Percentiles rank a stretch among this genome's conserved stretches.
Evolutionary conservation across 495 filamentous ascomycete species (phyloP).

Genomic region (Aspergillus homomorphus): DNA sequence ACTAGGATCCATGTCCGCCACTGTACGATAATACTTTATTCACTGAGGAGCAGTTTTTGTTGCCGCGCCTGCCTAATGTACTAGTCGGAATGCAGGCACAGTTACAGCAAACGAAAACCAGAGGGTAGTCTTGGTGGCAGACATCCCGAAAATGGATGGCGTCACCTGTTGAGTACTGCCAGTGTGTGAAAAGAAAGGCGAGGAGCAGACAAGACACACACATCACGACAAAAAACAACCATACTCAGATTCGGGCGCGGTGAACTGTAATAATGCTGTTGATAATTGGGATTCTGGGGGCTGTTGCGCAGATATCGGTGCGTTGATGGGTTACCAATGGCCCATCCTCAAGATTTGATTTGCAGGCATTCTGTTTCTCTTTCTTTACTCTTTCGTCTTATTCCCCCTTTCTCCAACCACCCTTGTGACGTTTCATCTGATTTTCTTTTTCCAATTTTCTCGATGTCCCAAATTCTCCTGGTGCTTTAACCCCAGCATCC

Average conservation of each 20-base stretch:
- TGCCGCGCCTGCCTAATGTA: conserved; percentile 32
- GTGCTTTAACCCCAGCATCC: conserved; percentile 11
- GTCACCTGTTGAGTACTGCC: conserved; percentile 1
- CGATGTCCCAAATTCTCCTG: not conserved
- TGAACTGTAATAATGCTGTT: conserved; percentile 22
- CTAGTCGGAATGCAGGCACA: conserved; percentile 27
- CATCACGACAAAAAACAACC: conserved; percentile 11
- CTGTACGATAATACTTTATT: conserved; percentile 47
- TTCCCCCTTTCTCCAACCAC: conserved; percentile 18
- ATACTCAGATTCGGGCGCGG: conserved; percentile 17
- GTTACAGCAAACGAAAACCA: conserved; percentile 13
- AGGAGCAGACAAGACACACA: conserved; percentile 13
- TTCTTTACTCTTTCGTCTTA: conserved; percentile 20
- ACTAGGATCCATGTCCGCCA: conserved; percentile 39
- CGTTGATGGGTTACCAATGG: conserved; percentile 8
- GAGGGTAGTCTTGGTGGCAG: conserved; percentile 7
- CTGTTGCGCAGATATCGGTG: conserved; percentile 13
- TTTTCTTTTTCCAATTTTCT: conserved; percentile 15
- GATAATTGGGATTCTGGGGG: conserved; percentile 10
- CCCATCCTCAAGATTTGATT: conserved; percentile 2
- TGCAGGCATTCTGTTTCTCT: conserved; percentile 22
- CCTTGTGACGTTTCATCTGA: conserved; percentile 15
- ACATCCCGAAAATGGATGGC: conserved; percentile 5
- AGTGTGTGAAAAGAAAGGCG: conserved; percentile 8
- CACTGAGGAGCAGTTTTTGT: conserved; percentile 26